These are phyloP conservation scores for Tremella yokohamensis DNA, from an alignment of 768 basidiomycete genomes.

Conservation along the genomic window DNA sequence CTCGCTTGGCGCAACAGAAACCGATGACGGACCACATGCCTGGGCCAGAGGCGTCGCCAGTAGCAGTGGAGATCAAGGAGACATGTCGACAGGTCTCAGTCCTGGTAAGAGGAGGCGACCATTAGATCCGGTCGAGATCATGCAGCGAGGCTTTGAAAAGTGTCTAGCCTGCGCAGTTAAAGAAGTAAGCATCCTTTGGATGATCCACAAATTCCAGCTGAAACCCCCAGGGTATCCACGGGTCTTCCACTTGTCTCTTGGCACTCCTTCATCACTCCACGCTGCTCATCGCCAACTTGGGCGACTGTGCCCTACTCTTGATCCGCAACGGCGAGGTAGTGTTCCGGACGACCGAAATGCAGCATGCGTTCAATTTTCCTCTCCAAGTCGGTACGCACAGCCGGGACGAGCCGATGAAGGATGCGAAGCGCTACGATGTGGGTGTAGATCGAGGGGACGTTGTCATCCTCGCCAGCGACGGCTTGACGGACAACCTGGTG, in stretches of 20 bases:
- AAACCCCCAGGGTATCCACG: slow-evolving; percentile 54
- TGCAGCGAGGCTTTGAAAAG: slow-evolving; percentile 56
- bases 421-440: slow-evolving; percentile 62
- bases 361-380: slow-evolving; percentile 64
- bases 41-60: slow-evolving; percentile 11
- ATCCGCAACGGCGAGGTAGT: slow-evolving; percentile 69
- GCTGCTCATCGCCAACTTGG: slow-evolving; percentile 47
- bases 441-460: slow-evolving; percentile 53
- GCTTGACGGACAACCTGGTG: slow-evolving; percentile 51
- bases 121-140: slow-evolving; percentile 55
- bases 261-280: slow-evolving; percentile 51
- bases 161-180: slow-evolving; percentile 49
- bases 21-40: neutral
- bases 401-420: slow-evolving; percentile 60
- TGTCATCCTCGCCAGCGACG: slow-evolving; percentile 49
- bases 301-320: slow-evolving; percentile 69
- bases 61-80: neutral
- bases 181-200: slow-evolving; percentile 44
- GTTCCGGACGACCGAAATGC: slow-evolving; percentile 90
- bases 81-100: neutral
- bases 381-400: slow-evolving; percentile 53
- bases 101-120: slow-evolving; percentile 20
- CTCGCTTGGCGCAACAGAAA: neutral
- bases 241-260: slow-evolving; percentile 54
- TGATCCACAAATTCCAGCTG: neutral